Evolutionary conservation across 768 basidiomycete genomes (phyloP), one percentile per base, ranked within the genome.

Genomic region (Collybia sp.): DNA sequence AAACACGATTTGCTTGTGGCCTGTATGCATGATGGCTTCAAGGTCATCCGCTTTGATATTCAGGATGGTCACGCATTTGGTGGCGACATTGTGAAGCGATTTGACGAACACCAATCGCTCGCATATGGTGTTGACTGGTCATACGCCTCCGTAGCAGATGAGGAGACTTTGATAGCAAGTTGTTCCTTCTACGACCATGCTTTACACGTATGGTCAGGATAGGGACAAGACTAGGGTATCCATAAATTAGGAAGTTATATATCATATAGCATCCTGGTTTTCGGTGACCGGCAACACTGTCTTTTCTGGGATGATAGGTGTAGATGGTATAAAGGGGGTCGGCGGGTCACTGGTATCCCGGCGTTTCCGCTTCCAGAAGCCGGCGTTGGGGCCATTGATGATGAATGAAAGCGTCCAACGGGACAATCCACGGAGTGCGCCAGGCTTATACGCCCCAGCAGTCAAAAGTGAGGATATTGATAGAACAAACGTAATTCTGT

Each of bases 21-120:
- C 0, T 93, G 89, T 58, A 99, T 98, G 96, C 94, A 95, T 59
- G 93, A 93, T 51, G 94, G 95, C 9, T 94, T 92, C 76, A 96
- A 96, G 59, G 72, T 95, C 5, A 62, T 93, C 39, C 70, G 64
- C 1, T 80, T 89, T 47, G 64, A 60, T 35, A 44, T 46, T 19
- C 53, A 4, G 11, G 38, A 43, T 17, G 51, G 51, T 15, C 55
- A 32, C 30, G 61, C 45, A 17, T 38, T 48, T 5, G 16, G 53
- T 40, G 65, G 71, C 43, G 61, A 72, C 36, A 66, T 83, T 30
- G 50, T 75, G 8, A 76, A 69, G 49, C 75, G 80, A 13, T 90
- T 89, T 53, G 83, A 91, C 49, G 73, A 69, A 44, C 95, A 98
- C 55, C 63, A 75, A 48, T 90, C 87, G 5, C 71, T 98, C 51